phyloP scores from a whole-genome alignment of 169 alveolate species.

The Plasmodium gonderi region DNA sequence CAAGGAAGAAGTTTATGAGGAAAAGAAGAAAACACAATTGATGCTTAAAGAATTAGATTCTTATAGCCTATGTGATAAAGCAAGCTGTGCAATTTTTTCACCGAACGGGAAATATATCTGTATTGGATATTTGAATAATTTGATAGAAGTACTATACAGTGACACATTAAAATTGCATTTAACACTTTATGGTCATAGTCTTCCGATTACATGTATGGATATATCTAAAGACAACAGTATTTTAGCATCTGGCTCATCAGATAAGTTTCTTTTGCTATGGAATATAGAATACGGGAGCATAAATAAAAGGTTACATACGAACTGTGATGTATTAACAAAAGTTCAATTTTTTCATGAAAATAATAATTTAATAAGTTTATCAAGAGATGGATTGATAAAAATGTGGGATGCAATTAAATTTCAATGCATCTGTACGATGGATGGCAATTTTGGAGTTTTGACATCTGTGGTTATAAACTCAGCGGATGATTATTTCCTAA shows the following conservation, averaged over 20 bases:
- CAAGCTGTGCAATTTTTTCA: slow-evolving; percentile 78
- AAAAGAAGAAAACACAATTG: background rate
- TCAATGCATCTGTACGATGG: slow-evolving; percentile 78
- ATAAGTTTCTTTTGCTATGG: slow-evolving; percentile 90
- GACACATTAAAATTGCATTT: slow-evolving; percentile 87
- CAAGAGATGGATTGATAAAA: slow-evolving; percentile 83
- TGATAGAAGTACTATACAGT: slow-evolving; percentile 84
- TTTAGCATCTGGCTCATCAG: slow-evolving; percentile 88
- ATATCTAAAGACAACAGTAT: slow-evolving; percentile 85
- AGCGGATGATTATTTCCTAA: slow-evolving; percentile 77
- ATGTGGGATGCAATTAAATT: slow-evolving; percentile 86
- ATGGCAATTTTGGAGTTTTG: slow-evolving; percentile 77
- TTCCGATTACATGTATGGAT: slow-evolving; percentile 88
- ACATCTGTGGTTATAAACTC: slow-evolving; percentile 73
- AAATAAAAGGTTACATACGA: slow-evolving; percentile 79
- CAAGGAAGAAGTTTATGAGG: background rate
- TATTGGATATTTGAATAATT: slow-evolving; percentile 86
- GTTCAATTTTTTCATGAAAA: slow-evolving; percentile 56
- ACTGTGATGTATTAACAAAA: slow-evolving; percentile 73
- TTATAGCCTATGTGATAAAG: slow-evolving; percentile 71
- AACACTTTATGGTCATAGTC: slow-evolving; percentile 90
- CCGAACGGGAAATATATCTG: slow-evolving; percentile 82
- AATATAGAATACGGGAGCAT: slow-evolving; percentile 90
- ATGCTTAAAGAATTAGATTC: slow-evolving; percentile 53
- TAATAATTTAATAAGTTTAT: slow-evolving; percentile 77